These are phyloP conservation scores for Lepidium africanum DNA, from an alignment of 345 rosid genomes.

Conservation along the genomic window DNA sequence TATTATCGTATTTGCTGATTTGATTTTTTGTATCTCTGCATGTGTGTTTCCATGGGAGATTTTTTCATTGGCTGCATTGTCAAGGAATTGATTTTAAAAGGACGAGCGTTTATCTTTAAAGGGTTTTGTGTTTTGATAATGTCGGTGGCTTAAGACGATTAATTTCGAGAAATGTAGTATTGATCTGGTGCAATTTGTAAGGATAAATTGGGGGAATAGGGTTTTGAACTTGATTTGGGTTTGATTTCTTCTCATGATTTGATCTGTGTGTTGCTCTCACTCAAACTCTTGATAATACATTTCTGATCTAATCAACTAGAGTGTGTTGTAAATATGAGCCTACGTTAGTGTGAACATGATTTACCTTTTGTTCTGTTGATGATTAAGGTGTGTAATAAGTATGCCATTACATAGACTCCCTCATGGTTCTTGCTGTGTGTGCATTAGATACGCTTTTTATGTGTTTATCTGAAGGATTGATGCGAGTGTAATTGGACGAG, in stretches of 20 bases:
- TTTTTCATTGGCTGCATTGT: not conserved
- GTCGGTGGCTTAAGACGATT: slow-evolving; percentile 6
- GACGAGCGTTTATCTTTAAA: not conserved
- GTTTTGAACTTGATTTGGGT: not conserved
- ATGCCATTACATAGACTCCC: not conserved
- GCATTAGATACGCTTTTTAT: not conserved
- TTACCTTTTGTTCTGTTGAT: not conserved
- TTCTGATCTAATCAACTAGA: not conserved
- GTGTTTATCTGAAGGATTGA: too few species aligned
- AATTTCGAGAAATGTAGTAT: not conserved
- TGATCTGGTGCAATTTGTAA: slow-evolving; percentile 17
- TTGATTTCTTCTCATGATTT: not conserved
- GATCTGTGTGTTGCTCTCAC: slow-evolving; percentile 7
- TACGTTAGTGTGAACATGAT: not conserved
- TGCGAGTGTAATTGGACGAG: too few species aligned
- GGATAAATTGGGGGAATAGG: not conserved
- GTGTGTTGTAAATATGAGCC: not conserved
- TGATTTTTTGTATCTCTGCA: slow-evolving; percentile 5
- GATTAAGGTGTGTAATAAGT: not conserved
- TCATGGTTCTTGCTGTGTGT: slow-evolving; percentile 7
- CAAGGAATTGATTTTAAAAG: not conserved
- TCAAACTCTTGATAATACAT: not conserved
- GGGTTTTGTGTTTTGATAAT: not conserved
- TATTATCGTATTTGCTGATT: too few species aligned
- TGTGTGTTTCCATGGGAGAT: not conserved